Base-by-base conservation (phyloP, 768 basidiomycete species). In the Termitomyces eurrhizus region DNA sequence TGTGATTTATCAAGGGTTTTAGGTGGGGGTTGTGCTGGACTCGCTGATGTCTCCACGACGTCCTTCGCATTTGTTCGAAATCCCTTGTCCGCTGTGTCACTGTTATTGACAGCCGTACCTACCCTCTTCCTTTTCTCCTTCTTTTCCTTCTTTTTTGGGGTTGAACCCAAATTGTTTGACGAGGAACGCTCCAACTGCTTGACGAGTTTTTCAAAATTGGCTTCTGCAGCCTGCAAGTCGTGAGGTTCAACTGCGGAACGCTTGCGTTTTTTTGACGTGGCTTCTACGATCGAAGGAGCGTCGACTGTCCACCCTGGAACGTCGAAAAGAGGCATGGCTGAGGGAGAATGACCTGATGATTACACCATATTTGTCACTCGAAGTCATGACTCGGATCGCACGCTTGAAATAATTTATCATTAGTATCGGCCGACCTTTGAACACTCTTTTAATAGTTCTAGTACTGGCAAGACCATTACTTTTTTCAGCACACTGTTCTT, bases 291-390 rank as follows among this genome's bases (percentile, higher is more conserved):
- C 7, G 82, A 80, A 8, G 67, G 71, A 24, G 76, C 69, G 41
- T 78, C 72, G 14, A 89, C 73, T 35, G 82, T 78, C 89, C 89
- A 90, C 18, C 89, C 89, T 4, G 88, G 84, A 21, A 90, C 83
- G 46, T 87, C 76, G 71, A 90, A 90, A 64, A 83, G 74, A 59
- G 79, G 68, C 80, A 81, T 82, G 21, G 21, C 24, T 60, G n/a
- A 13, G 49, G 36, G 59, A 41, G 33, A 49, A 21, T 13, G 12
- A 9, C 6, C 21, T 12, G 36, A 32, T 61, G 60, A 61, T 57
- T 61, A 61, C 60, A 52, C 57, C 60, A 61, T 51, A 56, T 46
- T 44, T 44, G 42, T 42, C 6, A 8, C 42, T 21, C 18, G n/a
- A 44, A 42, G 18, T 44, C 42, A 6, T 21, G 42, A 44, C 42